Conservation (phyloP, 768 basidiomycete species). For the Phaeotremella skinneri region DNA sequence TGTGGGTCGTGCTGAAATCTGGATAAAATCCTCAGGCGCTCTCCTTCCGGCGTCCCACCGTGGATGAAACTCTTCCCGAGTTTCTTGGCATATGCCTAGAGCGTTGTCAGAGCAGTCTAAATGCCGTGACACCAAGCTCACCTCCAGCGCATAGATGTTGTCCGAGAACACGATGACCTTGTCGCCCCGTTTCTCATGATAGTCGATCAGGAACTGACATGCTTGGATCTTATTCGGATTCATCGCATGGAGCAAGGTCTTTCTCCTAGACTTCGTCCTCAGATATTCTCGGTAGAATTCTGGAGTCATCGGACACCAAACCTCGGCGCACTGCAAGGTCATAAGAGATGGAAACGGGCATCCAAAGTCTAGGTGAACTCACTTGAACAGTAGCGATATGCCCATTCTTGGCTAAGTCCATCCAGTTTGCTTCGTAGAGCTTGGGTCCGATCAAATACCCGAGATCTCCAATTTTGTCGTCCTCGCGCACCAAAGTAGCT, state of each 20-base stretch:
- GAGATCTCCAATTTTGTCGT: constrained; percentile 96
- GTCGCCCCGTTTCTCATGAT: constrained; percentile 94
- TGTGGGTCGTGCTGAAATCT: constrained; percentile 93
- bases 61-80: constrained; percentile 93
- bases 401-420: constrained; percentile 98
- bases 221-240: constrained; percentile 99
- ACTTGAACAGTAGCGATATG: constrained; percentile 99
- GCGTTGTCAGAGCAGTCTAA: constrained; percentile 5
- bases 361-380: constrained; percentile 36
- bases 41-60: constrained; percentile 88
- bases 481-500: constrained; percentile 98
- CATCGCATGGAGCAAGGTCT: constrained; percentile 98
- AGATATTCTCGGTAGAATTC: constrained; percentile 99
- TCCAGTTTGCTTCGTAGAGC: constrained; percentile 99
- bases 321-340: constrained; percentile 80
- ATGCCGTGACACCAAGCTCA: constrained; percentile 48
- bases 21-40: constrained; percentile 90
- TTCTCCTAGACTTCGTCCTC: constrained; percentile 75
- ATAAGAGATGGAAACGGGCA: background rate
- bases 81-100: constrained; percentile 78
- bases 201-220: constrained; percentile 97
- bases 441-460: constrained; percentile 99
- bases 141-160: constrained; percentile 95
- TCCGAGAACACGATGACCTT: constrained; percentile 99
- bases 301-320: constrained; percentile 99